These are phyloP conservation scores for Sequoia sempervirens DNA, from an alignment of 75 land plant species.

Conservation along the genomic window DNA sequence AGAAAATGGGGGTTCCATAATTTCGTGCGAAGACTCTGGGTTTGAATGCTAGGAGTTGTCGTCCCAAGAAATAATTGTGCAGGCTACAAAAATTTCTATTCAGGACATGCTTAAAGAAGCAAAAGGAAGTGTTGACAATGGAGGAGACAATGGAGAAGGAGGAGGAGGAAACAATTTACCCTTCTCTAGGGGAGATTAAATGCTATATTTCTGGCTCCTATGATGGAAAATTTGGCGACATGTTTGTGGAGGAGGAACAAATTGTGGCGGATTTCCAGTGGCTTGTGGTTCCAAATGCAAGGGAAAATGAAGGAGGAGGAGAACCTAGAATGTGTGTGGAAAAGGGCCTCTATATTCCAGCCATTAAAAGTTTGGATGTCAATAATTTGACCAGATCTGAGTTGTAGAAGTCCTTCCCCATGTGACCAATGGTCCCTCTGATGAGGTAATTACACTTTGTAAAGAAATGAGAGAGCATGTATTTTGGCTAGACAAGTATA, in stretches of 20 bases:
- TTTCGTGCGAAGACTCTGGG: background rate
- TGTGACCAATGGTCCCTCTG: no score
- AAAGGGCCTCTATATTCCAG: no score
- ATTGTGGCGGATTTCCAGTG: background rate
- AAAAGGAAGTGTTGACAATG: background rate
- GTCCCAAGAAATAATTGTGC: background rate
- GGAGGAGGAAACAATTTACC: background rate
- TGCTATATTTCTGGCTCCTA: background rate
- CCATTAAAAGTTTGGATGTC: no score
- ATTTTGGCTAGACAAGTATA: no score
- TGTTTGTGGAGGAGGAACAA: background rate
- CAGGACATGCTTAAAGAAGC: background rate
- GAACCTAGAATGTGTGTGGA: no score
- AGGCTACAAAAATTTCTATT: background rate
- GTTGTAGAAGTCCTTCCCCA: background rate
- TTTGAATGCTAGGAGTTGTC: background rate
- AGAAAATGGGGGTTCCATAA: background rate
- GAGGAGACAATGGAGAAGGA: no score
- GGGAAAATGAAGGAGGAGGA: no score
- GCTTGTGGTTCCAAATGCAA: background rate
- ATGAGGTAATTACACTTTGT: no score
- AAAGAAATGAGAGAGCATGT: no score
- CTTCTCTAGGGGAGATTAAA: background rate
- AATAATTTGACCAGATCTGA: background rate
- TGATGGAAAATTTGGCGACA: background rate